phyloP scores from a whole-genome alignment of 2,329 filamentous ascomycete genomes.

The Neofusicoccum laricinum region DNA sequence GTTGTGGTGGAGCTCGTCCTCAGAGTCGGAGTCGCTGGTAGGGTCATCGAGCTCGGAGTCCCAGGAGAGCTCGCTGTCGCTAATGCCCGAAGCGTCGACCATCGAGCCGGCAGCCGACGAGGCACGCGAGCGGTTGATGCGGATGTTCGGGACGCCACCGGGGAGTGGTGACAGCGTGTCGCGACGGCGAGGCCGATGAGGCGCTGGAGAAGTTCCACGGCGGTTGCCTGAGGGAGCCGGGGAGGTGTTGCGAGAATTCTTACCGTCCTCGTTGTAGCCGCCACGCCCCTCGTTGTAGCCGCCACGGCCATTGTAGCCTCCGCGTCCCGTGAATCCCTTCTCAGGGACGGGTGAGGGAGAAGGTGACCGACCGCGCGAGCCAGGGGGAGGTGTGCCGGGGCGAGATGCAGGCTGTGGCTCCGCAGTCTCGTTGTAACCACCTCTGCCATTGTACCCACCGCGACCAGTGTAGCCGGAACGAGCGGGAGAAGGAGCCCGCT shows the following conservation, averaged over 20 bases:
- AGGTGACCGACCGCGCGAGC: not conserved
- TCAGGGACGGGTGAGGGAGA: not conserved
- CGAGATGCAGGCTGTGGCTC: not conserved
- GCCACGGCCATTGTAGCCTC: conserved; percentile 29
- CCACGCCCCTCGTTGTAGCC: conserved; percentile 32
- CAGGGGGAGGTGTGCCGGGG: conserved; percentile 1
- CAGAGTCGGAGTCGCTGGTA: conserved; percentile 23
- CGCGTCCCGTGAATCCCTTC: conserved; percentile 23
- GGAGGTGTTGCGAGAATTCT: conserved; percentile 30
- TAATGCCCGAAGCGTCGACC: conserved; percentile 25
- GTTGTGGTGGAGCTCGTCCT: not conserved
- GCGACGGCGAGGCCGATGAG: conserved; percentile 28
- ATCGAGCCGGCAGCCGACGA: conserved; percentile 25
- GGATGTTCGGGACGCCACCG: conserved; percentile 33
- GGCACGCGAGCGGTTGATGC: conserved; percentile 26
- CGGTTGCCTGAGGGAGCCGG: conserved; percentile 26
- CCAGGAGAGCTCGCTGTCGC: conserved; percentile 35
- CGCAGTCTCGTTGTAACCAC: conserved; percentile 19
- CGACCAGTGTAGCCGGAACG: conserved; percentile 26
- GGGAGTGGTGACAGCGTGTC: conserved; percentile 37
- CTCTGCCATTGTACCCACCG: conserved; percentile 29
- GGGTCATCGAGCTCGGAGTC: conserved; percentile 40
- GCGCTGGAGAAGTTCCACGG: conserved; percentile 23
- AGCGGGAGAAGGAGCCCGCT: not conserved
- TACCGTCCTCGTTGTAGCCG: conserved; percentile 28